A percentile compares a stretch with the other conserved stretches of the same genome.
phyloP scores from a whole-genome alignment of 257 asterid species.

The Agastache rugosa region DNA sequence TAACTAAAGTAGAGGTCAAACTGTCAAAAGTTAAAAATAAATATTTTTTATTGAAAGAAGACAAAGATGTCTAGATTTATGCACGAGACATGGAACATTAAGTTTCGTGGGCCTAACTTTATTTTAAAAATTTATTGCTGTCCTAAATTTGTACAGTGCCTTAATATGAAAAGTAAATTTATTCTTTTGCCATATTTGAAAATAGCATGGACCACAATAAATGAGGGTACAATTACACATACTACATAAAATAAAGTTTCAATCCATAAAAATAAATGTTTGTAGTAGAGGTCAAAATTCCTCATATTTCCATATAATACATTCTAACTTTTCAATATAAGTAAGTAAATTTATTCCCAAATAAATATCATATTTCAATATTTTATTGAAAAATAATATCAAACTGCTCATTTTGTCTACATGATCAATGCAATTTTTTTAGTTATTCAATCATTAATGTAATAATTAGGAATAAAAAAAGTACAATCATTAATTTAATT shows the following conservation, averaged over 20 bases:
- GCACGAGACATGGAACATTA: slow-evolving; percentile 3
- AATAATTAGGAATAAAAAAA: no score
- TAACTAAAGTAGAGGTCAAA: background rate
- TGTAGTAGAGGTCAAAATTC: no score
- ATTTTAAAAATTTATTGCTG: background rate
- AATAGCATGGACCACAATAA: slow-evolving; percentile 21
- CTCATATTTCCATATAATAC: background rate
- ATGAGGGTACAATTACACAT: slow-evolving; percentile 8
- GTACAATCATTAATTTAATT: no score
- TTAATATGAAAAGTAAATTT: background rate
- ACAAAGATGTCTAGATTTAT: background rate
- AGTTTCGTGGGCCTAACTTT: background rate
- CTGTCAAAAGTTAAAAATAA: background rate
- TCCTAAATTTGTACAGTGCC: background rate
- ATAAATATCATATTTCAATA: no score
- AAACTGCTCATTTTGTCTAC: no score
- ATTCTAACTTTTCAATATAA: background rate
- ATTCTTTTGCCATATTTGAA: background rate
- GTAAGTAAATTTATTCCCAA: no score
- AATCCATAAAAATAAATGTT: no score
- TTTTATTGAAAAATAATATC: no score
- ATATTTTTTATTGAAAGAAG: background rate
- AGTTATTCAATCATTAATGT: no score
- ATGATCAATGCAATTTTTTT: no score
- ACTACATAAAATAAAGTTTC: background rate